phyloP scores from a whole-genome alignment of 1,284 basidiomycete species.

The Ganoderma sinense region DNA sequence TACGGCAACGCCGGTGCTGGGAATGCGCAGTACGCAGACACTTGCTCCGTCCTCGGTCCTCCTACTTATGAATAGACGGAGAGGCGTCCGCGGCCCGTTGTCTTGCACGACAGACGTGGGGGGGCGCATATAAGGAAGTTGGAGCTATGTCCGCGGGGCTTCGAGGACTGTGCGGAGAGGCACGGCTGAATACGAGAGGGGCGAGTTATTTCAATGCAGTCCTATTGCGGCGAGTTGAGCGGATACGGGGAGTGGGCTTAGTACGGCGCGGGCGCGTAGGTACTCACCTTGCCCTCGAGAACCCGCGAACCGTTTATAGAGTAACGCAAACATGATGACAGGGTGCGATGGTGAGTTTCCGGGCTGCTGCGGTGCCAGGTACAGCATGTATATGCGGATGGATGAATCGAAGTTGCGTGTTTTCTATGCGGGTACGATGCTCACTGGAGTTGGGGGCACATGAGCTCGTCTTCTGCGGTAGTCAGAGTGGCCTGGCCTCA shows the following conservation, averaged over 20 bases:
- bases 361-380: background rate
- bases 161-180: background rate
- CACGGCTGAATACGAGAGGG: background rate
- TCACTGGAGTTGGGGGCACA: background rate
- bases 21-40: background rate
- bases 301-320: background rate
- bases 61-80: background rate
- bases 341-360: background rate
- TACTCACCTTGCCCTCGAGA: background rate
- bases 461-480: background rate
- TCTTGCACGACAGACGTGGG: background rate
- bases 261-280: background rate
- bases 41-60: background rate
- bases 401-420: background rate
- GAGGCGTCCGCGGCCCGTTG: background rate
- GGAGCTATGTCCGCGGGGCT: background rate
- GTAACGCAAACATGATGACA: background rate
- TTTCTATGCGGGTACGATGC: background rate
- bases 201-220: background rate
- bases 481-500: background rate
- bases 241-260: background rate
- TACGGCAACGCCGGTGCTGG: background rate
- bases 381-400: background rate
- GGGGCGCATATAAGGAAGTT: background rate
- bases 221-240: background rate